phyloP scores from a whole-genome alignment of 495 filamentous ascomycete genomes.

The Annulohypoxylon stygium region DNA sequence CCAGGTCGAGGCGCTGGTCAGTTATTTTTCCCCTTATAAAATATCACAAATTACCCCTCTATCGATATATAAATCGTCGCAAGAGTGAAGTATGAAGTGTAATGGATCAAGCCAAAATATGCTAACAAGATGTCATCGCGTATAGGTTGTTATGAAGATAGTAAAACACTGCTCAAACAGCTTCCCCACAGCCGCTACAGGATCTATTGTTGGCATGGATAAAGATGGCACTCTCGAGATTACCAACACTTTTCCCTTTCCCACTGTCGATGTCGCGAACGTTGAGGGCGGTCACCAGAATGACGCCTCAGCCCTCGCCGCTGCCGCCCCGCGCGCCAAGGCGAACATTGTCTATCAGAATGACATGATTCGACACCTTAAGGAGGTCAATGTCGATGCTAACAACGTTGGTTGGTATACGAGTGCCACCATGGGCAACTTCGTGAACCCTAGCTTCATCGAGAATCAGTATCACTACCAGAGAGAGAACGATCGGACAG shows the following conservation, averaged over 20 bases:
- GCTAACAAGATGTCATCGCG: conserved; percentile 22
- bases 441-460: conserved; percentile 92
- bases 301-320: conserved; percentile 80
- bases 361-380: conserved; percentile 96
- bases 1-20: conserved; percentile 86
- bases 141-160: conserved; percentile 94
- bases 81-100: neutral
- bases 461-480: conserved; percentile 99
- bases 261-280: conserved; percentile 78
- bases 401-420: conserved; percentile 99
- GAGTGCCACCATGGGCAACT: conserved; percentile 98
- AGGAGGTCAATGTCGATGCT: conserved; percentile 98
- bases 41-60: conserved; percentile 25
- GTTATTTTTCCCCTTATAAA: conserved; percentile 46
- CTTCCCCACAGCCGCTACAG: conserved; percentile 91
- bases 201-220: conserved; percentile 94
- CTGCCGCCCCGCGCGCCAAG: conserved; percentile 91
- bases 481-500: conserved; percentile 91
- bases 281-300: conserved; percentile 81
- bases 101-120: neutral
- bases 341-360: conserved; percentile 89
- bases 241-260: conserved; percentile 96
- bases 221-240: conserved; percentile 83
- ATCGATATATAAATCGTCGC: neutral
- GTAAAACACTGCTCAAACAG: conserved; percentile 89